Percentiles rank a stretch among this genome's conserved stretches.
Conservation (phyloP, 2,329 filamentous ascomycete genomes). For the Niveomyces coronatus region DNA sequence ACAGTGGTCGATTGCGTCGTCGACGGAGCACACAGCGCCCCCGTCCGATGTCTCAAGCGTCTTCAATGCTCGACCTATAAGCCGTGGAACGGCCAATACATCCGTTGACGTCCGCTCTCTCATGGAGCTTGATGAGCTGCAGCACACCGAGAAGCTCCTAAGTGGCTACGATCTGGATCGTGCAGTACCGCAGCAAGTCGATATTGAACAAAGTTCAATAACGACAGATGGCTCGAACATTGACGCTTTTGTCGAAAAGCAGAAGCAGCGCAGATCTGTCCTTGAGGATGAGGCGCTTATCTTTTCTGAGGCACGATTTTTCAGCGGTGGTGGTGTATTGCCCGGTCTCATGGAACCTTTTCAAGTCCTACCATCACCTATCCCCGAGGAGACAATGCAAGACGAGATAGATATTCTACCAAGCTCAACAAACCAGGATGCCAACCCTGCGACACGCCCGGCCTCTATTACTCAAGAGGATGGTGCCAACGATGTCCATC, state of each 20-base stretch:
- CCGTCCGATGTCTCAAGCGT: slow-evolving; percentile 32
- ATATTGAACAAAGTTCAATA: background rate
- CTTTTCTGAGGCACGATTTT: slow-evolving; percentile 18
- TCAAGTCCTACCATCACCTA: background rate
- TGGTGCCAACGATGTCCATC: no score
- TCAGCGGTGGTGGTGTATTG: slow-evolving; percentile 14
- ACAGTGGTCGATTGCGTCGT: slow-evolving; percentile 34
- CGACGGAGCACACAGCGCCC: slow-evolving; percentile 25
- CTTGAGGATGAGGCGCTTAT: slow-evolving; percentile 15
- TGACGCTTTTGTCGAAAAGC: slow-evolving; percentile 17
- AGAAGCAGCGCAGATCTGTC: slow-evolving; percentile 9
- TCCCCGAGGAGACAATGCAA: background rate
- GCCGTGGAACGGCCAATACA: slow-evolving; percentile 34
- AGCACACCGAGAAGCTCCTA: background rate
- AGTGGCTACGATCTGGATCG: background rate
- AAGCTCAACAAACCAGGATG: background rate
- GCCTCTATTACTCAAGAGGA: no score
- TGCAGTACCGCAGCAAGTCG: background rate
- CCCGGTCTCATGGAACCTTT: slow-evolving; percentile 19
- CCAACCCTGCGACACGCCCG: no score
- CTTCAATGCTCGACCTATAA: slow-evolving; percentile 27
- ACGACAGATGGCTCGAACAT: slow-evolving; percentile 20
- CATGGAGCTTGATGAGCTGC: slow-evolving; percentile 4
- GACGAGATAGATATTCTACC: background rate
- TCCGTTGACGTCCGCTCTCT: slow-evolving; percentile 28